A percentile compares a stretch with the other conserved stretches of the same genome.
These are phyloP conservation scores for Elymus sibiricus DNA, from an alignment of 176 grass and related monocot species.

Conservation along the genomic window DNA sequence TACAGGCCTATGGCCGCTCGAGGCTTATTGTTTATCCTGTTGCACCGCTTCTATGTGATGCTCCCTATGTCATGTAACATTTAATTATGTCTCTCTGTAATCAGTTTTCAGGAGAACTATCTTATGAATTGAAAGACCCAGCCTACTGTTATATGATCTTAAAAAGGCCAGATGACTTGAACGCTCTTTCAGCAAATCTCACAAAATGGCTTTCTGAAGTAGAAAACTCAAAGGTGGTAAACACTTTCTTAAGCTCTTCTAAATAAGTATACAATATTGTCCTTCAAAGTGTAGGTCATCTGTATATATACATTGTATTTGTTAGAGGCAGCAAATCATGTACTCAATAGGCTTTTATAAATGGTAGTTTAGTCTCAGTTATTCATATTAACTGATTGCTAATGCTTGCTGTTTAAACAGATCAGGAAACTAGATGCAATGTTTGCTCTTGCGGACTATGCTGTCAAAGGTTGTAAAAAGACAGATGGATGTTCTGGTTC, in stretches of 20 bases:
- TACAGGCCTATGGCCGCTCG: neutral
- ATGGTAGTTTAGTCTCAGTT: neutral
- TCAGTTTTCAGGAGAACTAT: constrained; percentile 81
- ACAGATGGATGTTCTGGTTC: constrained; percentile 66
- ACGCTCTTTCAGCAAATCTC: constrained; percentile 63
- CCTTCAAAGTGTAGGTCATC: constrained; percentile 4
- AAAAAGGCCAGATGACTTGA: constrained; percentile 79
- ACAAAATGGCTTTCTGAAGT: constrained; percentile 85
- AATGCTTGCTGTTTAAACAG: constrained; percentile 45
- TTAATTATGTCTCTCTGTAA: constrained; percentile 6
- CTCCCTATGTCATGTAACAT: constrained; percentile 7
- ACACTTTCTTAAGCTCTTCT: neutral
- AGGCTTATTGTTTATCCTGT: neutral
- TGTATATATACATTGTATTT: neutral
- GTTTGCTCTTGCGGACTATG: constrained; percentile 71
- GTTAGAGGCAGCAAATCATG: neutral
- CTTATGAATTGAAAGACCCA: constrained; percentile 90
- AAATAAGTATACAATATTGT: neutral
- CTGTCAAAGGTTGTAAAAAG: constrained; percentile 69
- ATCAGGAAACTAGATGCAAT: constrained; percentile 81
- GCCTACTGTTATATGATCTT: constrained; percentile 68
- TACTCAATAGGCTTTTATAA: neutral
- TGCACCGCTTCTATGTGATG: constrained; percentile 6
- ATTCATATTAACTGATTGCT: neutral
- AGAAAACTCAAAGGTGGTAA: constrained; percentile 74